Evolutionary conservation across 2,329 filamentous ascomycete genomes (phyloP).

Genomic region (Fusarium nelsonii): DNA sequence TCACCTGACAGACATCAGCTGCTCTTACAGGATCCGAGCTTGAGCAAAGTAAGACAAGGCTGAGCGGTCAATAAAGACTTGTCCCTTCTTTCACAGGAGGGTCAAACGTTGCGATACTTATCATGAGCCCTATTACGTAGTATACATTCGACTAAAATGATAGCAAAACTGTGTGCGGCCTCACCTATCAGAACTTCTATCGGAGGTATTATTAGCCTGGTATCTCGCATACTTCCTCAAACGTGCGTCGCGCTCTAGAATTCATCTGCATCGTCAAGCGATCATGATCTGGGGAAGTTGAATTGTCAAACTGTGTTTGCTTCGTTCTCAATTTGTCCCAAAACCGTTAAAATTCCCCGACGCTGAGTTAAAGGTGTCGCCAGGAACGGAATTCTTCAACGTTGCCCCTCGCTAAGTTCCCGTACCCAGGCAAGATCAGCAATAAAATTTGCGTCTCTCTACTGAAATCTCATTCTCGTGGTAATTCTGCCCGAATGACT

Average conservation of each 20-base stretch:
- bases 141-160: background rate
- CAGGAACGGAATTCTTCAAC: conserved; percentile 1
- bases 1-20: conserved; percentile 1
- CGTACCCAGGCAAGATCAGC: conserved; percentile 20
- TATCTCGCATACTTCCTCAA: conserved; percentile 14
- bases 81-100: too few species aligned
- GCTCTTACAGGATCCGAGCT: conserved; percentile 1
- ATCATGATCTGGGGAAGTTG: conserved; percentile 3
- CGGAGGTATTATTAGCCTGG: background rate
- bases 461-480: conserved; percentile 10
- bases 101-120: too few species aligned
- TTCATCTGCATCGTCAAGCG: background rate
- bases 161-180: background rate
- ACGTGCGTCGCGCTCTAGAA: conserved; percentile 19
- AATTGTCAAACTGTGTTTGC: background rate
- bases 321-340: background rate
- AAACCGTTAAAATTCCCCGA: conserved; percentile 5
- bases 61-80: background rate
- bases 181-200: conserved; percentile 8
- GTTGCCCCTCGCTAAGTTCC: conserved; percentile 1
- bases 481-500: conserved; percentile 40
- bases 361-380: background rate
- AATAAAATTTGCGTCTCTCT: conserved; percentile 4
- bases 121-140: background rate
- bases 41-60: background rate